A percentile compares a stretch with the other conserved stretches of the same genome.
Evolutionary conservation across 805 yeast genomes (phyloP).

Genomic region (Sugiyamaella floridensis): DNA sequence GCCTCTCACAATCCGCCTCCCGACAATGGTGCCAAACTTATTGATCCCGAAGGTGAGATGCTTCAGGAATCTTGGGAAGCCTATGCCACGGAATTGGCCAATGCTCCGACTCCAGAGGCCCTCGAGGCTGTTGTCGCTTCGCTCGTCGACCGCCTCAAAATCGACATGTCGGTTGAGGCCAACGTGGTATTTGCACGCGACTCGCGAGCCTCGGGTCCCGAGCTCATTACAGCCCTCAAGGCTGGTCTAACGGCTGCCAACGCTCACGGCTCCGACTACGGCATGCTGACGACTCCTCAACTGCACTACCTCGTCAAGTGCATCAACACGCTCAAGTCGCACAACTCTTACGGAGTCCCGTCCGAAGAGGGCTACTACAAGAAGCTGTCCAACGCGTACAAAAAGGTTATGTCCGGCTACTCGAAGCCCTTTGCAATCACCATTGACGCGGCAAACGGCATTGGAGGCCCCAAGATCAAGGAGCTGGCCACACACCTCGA

Average conservation of each 20-base stretch:
- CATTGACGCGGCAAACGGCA: conserved; percentile 95
- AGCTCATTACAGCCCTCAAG: conserved; percentile 49
- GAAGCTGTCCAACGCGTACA: conserved; percentile 52
- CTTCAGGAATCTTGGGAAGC: conserved; percentile 77
- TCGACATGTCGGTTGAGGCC: conserved; percentile 40
- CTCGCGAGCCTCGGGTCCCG: conserved; percentile 78
- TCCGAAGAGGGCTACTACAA: conserved; percentile 63
- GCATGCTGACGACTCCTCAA: conserved; percentile 86
- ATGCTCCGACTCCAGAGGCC: conserved; percentile 44
- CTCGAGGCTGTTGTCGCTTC: conserved; percentile 36
- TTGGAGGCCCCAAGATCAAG: conserved; percentile 73
- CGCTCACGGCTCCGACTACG: conserved; percentile 47
- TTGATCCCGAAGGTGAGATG: conserved; percentile 92
- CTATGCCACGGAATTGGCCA: conserved; percentile 74
- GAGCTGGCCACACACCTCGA: conserved; percentile 40
- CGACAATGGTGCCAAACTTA: conserved; percentile 90
- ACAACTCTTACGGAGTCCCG: conserved; percentile 48
- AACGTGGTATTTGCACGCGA: conserved; percentile 72
- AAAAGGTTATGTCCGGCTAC: conserved; percentile 31
- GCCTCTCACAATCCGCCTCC: conserved; percentile 91
- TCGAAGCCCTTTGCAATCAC: conserved; percentile 40
- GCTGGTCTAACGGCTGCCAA: conserved; percentile 52
- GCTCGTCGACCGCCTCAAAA: conserved; percentile 37
- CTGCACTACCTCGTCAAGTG: conserved; percentile 79
- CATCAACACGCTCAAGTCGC: conserved; percentile 47